These are phyloP conservation scores for Ophiostoma tasmaniense DNA, from an alignment of 2,329 filamentous ascomycete genomes.

Conservation along the genomic window DNA sequence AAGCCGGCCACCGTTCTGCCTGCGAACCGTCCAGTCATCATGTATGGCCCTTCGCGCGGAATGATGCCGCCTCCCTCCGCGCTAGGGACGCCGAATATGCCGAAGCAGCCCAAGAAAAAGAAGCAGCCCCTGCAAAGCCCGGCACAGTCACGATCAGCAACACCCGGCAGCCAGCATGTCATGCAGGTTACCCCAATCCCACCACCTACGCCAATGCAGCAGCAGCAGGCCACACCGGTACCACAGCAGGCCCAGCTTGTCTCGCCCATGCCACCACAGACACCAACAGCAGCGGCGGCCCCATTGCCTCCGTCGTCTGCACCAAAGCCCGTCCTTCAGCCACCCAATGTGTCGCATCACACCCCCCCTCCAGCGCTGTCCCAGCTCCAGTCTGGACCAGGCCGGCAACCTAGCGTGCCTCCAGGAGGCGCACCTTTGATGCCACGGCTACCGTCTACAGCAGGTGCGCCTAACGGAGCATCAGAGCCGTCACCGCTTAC, in stretches of 20 bases:
- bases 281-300: not conserved
- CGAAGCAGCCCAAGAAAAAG: conserved; percentile 27
- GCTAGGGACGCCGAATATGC: conserved; percentile 27
- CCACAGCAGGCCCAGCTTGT: not conserved
- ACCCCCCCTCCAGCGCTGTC: conserved; percentile 14
- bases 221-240: conserved; percentile 9
- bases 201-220: conserved; percentile 18
- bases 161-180: conserved; percentile 7
- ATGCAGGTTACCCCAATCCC: conserved; percentile 10
- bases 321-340: conserved; percentile 7
- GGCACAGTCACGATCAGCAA: conserved; percentile 17
- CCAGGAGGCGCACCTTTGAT: not conserved
- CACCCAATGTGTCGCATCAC: not conserved
- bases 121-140: conserved; percentile 20
- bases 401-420: not conserved
- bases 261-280: not conserved
- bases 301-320: not conserved
- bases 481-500: not conserved
- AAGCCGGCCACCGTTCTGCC: conserved; percentile 39
- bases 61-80: conserved; percentile 42
- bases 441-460: not conserved
- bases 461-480: not conserved
- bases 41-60: conserved; percentile 58
- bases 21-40: conserved; percentile 48
- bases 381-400: conserved; percentile 5